Percentiles rank a stretch among this genome's conserved stretches.
Conservation (phyloP, 139 green algal species). For the Pseudopediastrum boryanum region DNA sequence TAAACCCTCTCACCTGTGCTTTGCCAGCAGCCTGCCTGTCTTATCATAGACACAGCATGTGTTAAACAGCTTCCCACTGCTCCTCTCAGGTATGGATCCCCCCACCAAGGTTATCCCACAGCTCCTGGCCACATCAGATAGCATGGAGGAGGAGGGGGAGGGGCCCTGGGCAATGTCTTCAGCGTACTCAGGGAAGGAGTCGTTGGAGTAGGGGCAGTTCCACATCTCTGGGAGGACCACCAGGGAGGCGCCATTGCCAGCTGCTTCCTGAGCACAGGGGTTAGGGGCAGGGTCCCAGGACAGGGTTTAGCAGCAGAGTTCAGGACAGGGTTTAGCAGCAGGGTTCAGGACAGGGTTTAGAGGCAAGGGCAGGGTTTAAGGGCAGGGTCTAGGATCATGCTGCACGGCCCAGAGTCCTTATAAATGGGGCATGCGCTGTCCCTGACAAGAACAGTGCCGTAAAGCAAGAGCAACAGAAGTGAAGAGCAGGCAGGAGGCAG, state of each 20-base stretch:
- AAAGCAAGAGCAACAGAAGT: no score
- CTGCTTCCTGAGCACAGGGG: conserved; percentile 57
- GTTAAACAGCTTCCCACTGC: conserved; percentile 88
- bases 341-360: not conserved
- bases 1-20: conserved; percentile 84
- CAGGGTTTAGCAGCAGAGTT: not conserved
- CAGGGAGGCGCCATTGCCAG: conserved; percentile 63
- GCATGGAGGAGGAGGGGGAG: conserved; percentile 38
- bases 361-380: not conserved
- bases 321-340: no score
- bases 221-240: conserved; percentile 96
- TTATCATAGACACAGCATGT: conserved; percentile 93
- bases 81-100: conserved; percentile 86
- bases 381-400: not conserved
- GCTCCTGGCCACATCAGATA: conserved; percentile 35
- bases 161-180: conserved; percentile 84
- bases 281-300: not conserved
- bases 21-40: conserved; percentile 81
- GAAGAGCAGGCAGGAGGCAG: no score
- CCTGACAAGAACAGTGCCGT: not conserved
- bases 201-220: conserved; percentile 98
- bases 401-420: not conserved
- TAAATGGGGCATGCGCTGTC: not conserved
- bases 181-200: conserved; percentile 91
- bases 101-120: conserved; percentile 67